Percentiles rank a stretch among this genome's conserved stretches.
phyloP scores from a whole-genome alignment of 192 early-diverging fungal species.

The Rhizophagus sp. region DNA sequence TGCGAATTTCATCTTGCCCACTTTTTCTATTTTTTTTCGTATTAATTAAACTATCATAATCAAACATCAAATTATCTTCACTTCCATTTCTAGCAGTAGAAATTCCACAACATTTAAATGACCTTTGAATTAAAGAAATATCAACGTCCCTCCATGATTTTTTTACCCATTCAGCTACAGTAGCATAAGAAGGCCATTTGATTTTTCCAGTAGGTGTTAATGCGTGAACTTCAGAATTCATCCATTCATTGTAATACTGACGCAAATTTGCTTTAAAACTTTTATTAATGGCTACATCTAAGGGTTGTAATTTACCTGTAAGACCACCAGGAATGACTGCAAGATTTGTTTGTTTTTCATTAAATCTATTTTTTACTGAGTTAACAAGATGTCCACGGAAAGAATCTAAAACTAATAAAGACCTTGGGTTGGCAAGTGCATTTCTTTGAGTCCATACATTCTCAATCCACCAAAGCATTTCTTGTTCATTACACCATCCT shows the following conservation, averaged over 20 bases:
- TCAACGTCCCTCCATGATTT: neutral
- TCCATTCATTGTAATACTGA: neutral
- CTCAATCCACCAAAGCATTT: neutral
- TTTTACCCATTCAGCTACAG: neutral
- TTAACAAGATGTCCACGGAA: neutral
- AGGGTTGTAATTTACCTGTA: neutral
- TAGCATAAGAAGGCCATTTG: neutral
- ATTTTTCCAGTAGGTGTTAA: neutral
- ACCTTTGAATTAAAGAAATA: neutral
- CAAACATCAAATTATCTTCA: neutral
- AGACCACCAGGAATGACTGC: conserved; percentile 6
- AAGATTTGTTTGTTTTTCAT: conserved; percentile 8
- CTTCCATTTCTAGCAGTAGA: too few relatives aligned
- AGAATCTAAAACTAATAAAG: conserved; percentile 4
- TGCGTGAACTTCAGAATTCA: neutral
- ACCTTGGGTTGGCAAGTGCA: neutral
- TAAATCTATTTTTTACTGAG: conserved; percentile 9
- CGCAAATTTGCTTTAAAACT: conserved; percentile 5
- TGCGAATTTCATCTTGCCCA: neutral
- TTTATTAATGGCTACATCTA: conserved; percentile 4
- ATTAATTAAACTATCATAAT: conserved; percentile 14
- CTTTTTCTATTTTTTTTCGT: neutral
- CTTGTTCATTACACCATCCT: neutral
- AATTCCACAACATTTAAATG: neutral
- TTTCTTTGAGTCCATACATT: neutral